These are phyloP conservation scores for Phytophthora pseudosyringae DNA, from an alignment of 352 stramenopile genomes.

Conservation along the genomic window DNA sequence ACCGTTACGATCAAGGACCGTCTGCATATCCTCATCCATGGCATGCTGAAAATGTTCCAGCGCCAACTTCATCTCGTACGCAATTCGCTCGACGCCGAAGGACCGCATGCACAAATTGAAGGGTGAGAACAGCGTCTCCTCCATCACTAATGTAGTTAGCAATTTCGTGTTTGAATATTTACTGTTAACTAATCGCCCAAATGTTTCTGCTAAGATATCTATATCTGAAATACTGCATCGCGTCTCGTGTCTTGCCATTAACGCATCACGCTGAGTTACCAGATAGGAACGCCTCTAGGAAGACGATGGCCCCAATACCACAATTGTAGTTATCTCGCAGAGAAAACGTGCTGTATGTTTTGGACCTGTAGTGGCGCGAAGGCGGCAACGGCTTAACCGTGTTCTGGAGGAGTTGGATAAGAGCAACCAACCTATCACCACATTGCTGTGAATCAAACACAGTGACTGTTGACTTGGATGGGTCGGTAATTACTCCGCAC, in stretches of 20 bases:
- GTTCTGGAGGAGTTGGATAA: background rate
- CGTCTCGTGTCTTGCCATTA: background rate
- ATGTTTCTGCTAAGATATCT: slow-evolving; percentile 3
- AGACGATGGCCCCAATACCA: slow-evolving; percentile 2
- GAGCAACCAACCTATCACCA: background rate
- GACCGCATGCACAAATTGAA: too few species aligned
- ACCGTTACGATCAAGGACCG: slow-evolving; percentile 37
- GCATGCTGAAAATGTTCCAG: slow-evolving; percentile 44
- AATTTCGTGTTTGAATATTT: too few species aligned
- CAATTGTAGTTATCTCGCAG: slow-evolving; percentile 12
- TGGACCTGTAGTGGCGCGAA: background rate
- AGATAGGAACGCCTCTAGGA: slow-evolving; percentile 10
- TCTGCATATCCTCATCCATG: slow-evolving; percentile 43
- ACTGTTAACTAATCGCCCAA: background rate
- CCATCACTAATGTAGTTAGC: too few species aligned
- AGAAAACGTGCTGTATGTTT: slow-evolving; percentile 4
- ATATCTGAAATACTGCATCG: slow-evolving; percentile 4
- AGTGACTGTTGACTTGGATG: background rate
- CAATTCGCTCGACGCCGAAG: background rate
- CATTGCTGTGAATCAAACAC: slow-evolving; percentile 7
- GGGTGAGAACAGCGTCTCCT: too few species aligned
- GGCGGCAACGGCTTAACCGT: background rate
- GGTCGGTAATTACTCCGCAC: slow-evolving; percentile 1
- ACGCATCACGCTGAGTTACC: background rate
- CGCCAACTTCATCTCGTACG: slow-evolving; percentile 38